phyloP scores from a whole-genome alignment of 805 yeast species.

The Metschnikowia peoriensis region DNA sequence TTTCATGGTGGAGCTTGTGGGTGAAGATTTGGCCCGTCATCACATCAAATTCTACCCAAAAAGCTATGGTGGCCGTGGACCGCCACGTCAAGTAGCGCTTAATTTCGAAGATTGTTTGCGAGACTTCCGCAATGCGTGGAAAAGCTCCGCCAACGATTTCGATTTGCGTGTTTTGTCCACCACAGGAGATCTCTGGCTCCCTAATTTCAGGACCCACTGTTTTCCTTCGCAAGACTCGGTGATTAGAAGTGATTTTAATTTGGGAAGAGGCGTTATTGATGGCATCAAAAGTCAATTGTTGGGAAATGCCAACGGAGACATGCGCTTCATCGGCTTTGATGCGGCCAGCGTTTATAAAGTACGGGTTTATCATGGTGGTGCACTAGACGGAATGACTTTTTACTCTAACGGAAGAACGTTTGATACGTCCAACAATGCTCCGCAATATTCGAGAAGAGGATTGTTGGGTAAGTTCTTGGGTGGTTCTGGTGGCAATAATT shows the following conservation, averaged over 20 bases:
- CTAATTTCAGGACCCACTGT: constrained; percentile 41
- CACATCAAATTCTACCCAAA: constrained; percentile 61
- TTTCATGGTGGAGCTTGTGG: constrained; percentile 68
- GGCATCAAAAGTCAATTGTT: constrained; percentile 40
- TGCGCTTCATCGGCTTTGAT: constrained; percentile 26
- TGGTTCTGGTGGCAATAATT: constrained; percentile 1
- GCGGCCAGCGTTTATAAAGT: constrained; percentile 46
- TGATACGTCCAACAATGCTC: background rate
- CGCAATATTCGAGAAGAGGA: constrained; percentile 45
- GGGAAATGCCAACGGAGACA: constrained; percentile 26
- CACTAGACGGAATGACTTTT: constrained; percentile 79
- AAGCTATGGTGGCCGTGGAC: constrained; percentile 58
- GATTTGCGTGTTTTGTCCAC: constrained; percentile 53
- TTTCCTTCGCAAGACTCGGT: constrained; percentile 18
- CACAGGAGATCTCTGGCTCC: constrained; percentile 62
- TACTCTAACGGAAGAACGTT: constrained; percentile 17
- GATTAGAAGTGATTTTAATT: constrained; percentile 39
- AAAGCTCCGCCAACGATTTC: constrained; percentile 32
- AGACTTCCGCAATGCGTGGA: constrained; percentile 26
- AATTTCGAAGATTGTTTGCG: constrained; percentile 41
- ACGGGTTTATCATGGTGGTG: constrained; percentile 69
- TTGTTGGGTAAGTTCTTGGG: constrained; percentile 21
- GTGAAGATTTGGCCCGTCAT: constrained; percentile 54
- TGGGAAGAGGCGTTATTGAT: constrained; percentile 35
- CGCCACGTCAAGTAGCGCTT: constrained; percentile 50